Percentiles rank a stretch among this genome's conserved stretches.
These are phyloP conservation scores for Circinella umbellata DNA, from an alignment of 371 early-diverging fungal genomes.

Conservation along the genomic window DNA sequence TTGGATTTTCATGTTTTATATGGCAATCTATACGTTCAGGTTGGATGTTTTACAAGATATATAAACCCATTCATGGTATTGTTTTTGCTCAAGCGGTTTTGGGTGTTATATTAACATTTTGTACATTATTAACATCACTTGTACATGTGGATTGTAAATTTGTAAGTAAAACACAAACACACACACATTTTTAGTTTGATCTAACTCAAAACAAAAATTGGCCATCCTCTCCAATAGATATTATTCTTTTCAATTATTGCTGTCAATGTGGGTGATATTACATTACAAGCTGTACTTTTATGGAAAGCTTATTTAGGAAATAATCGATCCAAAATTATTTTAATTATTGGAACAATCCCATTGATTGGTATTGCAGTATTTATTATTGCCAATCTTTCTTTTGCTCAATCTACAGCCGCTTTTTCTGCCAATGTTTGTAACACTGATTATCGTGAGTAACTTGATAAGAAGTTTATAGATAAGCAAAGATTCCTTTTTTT, in stretches of 20 bases:
- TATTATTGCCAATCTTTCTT: conserved; percentile 39
- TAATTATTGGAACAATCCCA: conserved; percentile 36
- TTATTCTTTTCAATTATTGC: conserved; percentile 46
- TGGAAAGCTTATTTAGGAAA: conserved; percentile 56
- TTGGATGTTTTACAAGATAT: conserved; percentile 34
- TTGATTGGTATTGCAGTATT: conserved; percentile 35
- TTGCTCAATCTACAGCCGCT: conserved; percentile 31
- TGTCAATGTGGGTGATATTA: conserved; percentile 46
- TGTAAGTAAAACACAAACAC: conserved; percentile 44
- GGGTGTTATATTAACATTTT: conserved; percentile 38
- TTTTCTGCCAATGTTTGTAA: conserved; percentile 28
- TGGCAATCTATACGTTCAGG: conserved; percentile 44
- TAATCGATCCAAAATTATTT: conserved; percentile 39
- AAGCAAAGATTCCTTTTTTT: neutral
- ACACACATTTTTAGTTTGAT: neutral
- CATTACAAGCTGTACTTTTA: conserved; percentile 40
- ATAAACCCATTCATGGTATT: conserved; percentile 42
- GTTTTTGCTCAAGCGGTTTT: conserved; percentile 41
- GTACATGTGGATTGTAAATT: conserved; percentile 37
- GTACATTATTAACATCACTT: conserved; percentile 40
- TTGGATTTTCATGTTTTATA: conserved; percentile 47
- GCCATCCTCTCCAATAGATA: conserved; percentile 20
- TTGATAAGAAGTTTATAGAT: neutral
- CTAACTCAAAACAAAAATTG: neutral
- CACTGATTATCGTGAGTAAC: conserved; percentile 40